These are phyloP conservation scores for Knoxdaviesia capensis DNA, from an alignment of 2,329 filamentous ascomycete species.

Conservation along the genomic window DNA sequence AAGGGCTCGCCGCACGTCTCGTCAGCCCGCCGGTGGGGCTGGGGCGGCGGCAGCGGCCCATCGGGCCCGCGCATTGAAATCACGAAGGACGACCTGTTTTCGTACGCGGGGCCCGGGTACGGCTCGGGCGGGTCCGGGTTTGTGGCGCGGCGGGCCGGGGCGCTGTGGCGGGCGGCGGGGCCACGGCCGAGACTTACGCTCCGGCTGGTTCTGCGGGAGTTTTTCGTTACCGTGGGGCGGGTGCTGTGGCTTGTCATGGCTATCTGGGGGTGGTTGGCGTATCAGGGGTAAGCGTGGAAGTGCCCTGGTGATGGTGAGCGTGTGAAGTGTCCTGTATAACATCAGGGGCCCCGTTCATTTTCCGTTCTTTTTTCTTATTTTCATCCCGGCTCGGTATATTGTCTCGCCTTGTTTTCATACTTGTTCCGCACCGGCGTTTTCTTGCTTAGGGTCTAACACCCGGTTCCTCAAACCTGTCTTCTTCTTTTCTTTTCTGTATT, in stretches of 20 bases:
- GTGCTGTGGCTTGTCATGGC: conserved; percentile 41
- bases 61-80: conserved; percentile 31
- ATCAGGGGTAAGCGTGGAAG: conserved; percentile 26
- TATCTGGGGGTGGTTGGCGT: conserved; percentile 49
- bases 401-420: too few species aligned
- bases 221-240: conserved; percentile 38
- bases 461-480: too few species aligned
- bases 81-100: conserved; percentile 24
- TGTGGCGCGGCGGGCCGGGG: conserved; percentile 5
- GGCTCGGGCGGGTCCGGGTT: conserved; percentile 10
- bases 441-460: too few species aligned
- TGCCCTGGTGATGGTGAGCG: too few species aligned
- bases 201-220: conserved; percentile 32
- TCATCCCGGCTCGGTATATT: too few species aligned
- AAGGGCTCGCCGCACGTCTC: too few species aligned
- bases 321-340: too few species aligned
- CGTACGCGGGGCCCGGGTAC: conserved; percentile 17
- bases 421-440: too few species aligned
- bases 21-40: conserved; percentile 16
- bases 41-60: conserved; percentile 15
- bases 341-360: too few species aligned
- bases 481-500: too few species aligned
- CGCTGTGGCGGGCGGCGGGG: conserved; percentile 10
- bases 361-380: too few species aligned
- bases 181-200: conserved; percentile 16